Evolutionary conservation across 306 rosid genomes (phyloP), one percentile per base, ranked within the genome.

Genomic region (Fragaria ananassa): DNA sequence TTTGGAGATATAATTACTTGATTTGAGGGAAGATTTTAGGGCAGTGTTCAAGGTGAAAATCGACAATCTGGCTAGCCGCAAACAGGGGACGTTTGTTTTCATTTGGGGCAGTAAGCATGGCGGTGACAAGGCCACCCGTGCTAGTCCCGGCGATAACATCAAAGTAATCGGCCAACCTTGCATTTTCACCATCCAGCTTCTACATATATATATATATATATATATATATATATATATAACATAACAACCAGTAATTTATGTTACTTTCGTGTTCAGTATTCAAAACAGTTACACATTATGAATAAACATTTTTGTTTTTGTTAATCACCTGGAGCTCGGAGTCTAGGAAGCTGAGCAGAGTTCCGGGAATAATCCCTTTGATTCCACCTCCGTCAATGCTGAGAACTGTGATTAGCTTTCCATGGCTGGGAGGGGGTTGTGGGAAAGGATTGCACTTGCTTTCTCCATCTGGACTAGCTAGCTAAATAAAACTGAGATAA

Each of bases 351-450:
- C 56, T 66, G 35, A 79, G 46, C 5, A 72, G 34, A 4, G 78
- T 79, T 44, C 61, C 82, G 8, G 82, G 82, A 57, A 79, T 73
- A 1, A 79, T 66, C 47, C 82, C 82, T 53, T 72, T 64, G 50
- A 79, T 53, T 27, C 78, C 82, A 72, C 82, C 82, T 18, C 82
- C 78, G 15, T 73, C 82, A 42, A 73, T 79, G 37, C 82, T 79
- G 49, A 78, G 73, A 17, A 70, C 71, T 29, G 76, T 78, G 25
- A 78, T 23, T 17, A 35, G 25, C 51, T 47, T 61, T 44, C 60
- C 45, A 3, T 8, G 25, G 18, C 2, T 0, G 19, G 69, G 69
- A 34, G 45, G 69, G 4, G 69, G 69, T 1, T 31, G 1, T 35
- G 69, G 23, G 2, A 3, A 8, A 34, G 68, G 46, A 64, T 8